phyloP scores from a whole-genome alignment of 2,329 filamentous ascomycete species.

The Dothideomycetidae sp. region DNA sequence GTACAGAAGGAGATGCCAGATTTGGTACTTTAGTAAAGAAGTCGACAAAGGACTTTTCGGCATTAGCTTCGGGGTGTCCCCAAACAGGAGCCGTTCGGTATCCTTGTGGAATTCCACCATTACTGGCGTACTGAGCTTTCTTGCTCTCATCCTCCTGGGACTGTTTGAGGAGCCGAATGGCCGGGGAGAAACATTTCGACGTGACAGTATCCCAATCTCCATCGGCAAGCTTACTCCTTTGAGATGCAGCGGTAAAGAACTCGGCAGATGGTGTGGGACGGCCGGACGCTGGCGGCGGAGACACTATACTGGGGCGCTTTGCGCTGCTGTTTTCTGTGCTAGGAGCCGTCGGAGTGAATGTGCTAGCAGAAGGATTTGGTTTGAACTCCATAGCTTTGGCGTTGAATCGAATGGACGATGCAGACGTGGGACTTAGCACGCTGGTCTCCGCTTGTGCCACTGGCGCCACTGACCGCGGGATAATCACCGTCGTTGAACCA shows the following conservation, averaged over 20 bases:
- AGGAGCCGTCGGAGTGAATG: conserved; percentile 63
- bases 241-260: conserved; percentile 49
- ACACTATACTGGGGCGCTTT: conserved; percentile 15
- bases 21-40: conserved; percentile 51
- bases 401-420: conserved; percentile 42
- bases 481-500: conserved; percentile 8
- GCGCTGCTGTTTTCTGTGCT: conserved; percentile 30
- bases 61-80: conserved; percentile 55
- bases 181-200: conserved; percentile 37
- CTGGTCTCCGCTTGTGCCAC: conserved; percentile 49
- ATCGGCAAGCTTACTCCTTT: conserved; percentile 51
- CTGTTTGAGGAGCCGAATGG: conserved; percentile 53
- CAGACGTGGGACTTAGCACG: conserved; percentile 39
- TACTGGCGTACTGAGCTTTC: conserved; percentile 52
- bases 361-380: conserved; percentile 64
- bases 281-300: conserved; percentile 17
- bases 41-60: conserved; percentile 65
- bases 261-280: conserved; percentile 24
- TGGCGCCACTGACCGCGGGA: conserved; percentile 32
- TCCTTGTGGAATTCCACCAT: conserved; percentile 69
- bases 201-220: conserved; percentile 16
- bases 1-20: conserved; percentile 47
- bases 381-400: conserved; percentile 62
- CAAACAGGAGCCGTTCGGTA: conserved; percentile 78
- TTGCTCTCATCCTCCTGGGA: conserved; percentile 36